phyloP scores from a whole-genome alignment of 495 filamentous ascomycete species.

The Massariosphaeria phaeospora region DNA sequence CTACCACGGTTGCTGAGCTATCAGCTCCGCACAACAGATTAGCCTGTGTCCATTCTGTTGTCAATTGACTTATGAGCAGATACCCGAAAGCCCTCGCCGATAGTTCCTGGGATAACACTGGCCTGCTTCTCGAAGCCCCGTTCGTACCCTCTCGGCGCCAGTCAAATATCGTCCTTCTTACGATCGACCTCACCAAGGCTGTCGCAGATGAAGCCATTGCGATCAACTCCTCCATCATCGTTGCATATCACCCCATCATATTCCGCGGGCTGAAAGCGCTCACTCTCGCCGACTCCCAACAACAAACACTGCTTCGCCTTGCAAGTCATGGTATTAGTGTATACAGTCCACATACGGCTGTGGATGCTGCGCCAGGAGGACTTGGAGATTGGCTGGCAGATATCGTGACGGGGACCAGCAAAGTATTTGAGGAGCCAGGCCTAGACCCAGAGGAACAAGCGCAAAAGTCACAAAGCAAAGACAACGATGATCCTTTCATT shows the following conservation, averaged over 20 bases:
- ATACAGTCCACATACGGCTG: conserved; percentile 90
- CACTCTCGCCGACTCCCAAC: conserved; percentile 78
- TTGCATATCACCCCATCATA: conserved; percentile 95
- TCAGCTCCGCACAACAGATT: background rate
- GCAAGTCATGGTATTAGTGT: conserved; percentile 83
- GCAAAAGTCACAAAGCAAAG: conserved; percentile 39
- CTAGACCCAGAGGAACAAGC: conserved; percentile 1
- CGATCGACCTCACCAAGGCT: conserved; percentile 81
- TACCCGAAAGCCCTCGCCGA: conserved; percentile 89
- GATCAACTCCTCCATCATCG: conserved; percentile 67
- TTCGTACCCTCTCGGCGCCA: conserved; percentile 53
- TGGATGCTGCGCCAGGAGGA: conserved; percentile 82
- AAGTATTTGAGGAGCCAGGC: conserved; percentile 3
- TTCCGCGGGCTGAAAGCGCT: conserved; percentile 86
- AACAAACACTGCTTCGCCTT: conserved; percentile 74
- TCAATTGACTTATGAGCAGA: conserved; percentile 45
- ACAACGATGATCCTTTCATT: conserved; percentile 26
- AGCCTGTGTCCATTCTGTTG: background rate
- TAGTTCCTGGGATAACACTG: conserved; percentile 89
- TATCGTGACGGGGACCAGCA: conserved; percentile 57
- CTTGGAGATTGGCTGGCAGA: conserved; percentile 94
- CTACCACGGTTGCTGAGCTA: no score
- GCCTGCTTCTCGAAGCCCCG: conserved; percentile 75
- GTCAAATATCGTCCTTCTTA: conserved; percentile 74
- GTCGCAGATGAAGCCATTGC: conserved; percentile 91